Base-by-base conservation (phyloP, 495 filamentous ascomycete species). In the Xylaria flabelliformis region DNA sequence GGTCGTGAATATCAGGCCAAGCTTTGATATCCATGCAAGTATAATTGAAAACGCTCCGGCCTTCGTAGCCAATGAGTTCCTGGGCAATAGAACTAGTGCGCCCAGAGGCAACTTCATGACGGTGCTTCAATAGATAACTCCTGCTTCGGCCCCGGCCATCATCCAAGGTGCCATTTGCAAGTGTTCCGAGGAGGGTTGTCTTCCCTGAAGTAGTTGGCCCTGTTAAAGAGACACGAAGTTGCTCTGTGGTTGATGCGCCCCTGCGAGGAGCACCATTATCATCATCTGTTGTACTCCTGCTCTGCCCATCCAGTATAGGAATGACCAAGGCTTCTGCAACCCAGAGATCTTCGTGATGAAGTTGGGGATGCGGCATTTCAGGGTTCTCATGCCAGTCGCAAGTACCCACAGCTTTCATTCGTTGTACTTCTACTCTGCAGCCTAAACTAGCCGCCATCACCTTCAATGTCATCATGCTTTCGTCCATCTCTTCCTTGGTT, bases 171-270 rank as follows among this genome's bases (percentile, higher is more conserved):
- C 93, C 93, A 4, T 93, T 96, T 0, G 94, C 94, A 63, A 99
- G 82, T 3, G 93, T 95, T 1, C 97, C 96, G 19, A 99, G 78
- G 32, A 99, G 84, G 17, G 93, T 97, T 0, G 95, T 97, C 80
- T 99, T 99, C 12, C 96, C 96, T 19, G 93, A 95, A n/a, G 91
- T 92, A 26, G 94, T 97, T 13, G 94, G 91, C 1, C 96, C 96
- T 1, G 94, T 93, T 39, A 99, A 85, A 13, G 95, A 97, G 48
- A 99, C 85, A n/a, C 96, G 91, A 63, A 99, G 86, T 76, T 98
- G 95, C 73, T 94, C 88, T 0, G 89, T 91, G 2, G 82, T 80
- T 3, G 83, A 80, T 15, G 77, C 80, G 26, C 79, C 77, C 63
- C 77, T 76, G 32, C 64, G 75, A 26, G 72, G 72, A 56, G 74